Base-by-base conservation (phyloP, 2,329 filamentous ascomycete genomes). In the Aspergillus flavus region DNA sequence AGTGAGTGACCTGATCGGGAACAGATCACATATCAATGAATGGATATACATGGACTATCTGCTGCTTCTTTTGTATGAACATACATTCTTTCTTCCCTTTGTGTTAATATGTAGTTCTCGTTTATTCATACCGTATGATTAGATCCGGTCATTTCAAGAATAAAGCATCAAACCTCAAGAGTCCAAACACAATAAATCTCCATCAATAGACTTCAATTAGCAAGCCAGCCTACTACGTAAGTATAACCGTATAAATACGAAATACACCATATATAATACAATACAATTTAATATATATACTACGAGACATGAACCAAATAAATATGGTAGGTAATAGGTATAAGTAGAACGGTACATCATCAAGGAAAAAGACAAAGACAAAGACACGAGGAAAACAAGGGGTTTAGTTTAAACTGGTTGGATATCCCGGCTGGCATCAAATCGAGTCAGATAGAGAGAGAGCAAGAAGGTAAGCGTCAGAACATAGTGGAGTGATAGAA, bases 311-410 rank as follows among this genome's bases (percentile, higher is more conserved):
- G n/a, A 39, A 23, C 34, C 32, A 55, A 32, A 39, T 55, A 28
- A 26, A 19, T 52, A 50, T 11, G 30, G 50, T 36, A 55, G 21
- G 52, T 55, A 41, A 41, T 55, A 55, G 52, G 52, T 55, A 55
- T 55, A 55, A 41, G 39, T 57, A 57, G 23, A 57, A 57, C 55
- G 19, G 23, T 30, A 34, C 36, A 45, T 57, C 55, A 57, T 57
- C 23, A 57, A 28, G 23, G 21, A 21, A 10, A 46, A 45, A 4
- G n/a, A 43, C 48, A 46, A 46, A 43, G 39, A 48, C 32, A 59
- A 54, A 56, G n/a, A 52, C n/a, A 64, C 30, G n/a, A 23, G 52
- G 4, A 36, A 55, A 26, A 23, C 28, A 19, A 32, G 6, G 30
- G 10, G 48, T 52, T 11, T n/a, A 11, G 28, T 32, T n/a, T 21